Conservation (phyloP, 2,329 filamentous ascomycete species). For the Botrytis hyacinthi region DNA sequence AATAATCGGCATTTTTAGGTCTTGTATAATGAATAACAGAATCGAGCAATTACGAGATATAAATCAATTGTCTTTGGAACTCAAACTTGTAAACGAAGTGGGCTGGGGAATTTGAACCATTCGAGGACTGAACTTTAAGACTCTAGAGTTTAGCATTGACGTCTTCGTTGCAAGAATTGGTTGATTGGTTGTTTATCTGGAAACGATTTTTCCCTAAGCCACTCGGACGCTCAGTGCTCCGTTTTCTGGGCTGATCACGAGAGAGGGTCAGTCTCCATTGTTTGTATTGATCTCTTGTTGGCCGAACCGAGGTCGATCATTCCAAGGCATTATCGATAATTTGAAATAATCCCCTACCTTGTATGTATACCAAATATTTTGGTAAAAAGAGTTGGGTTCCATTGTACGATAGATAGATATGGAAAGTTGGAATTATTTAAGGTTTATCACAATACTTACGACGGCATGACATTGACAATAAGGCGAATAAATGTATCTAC, state of each 20-base stretch:
- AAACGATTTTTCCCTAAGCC: slow-evolving; percentile 15
- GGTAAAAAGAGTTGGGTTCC: background rate
- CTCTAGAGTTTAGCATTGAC: background rate
- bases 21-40: background rate
- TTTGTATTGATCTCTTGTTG: background rate
- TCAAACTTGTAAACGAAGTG: background rate
- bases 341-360: background rate
- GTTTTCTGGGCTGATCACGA: slow-evolving; percentile 20
- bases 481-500: background rate
- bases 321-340: background rate
- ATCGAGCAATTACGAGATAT: slow-evolving; percentile 9
- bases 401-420: background rate
- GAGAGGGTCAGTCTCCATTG: background rate
- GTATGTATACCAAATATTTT: background rate
- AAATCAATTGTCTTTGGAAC: slow-evolving; percentile 15
- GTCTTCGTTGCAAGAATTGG: slow-evolving; percentile 7
- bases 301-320: slow-evolving; percentile 16
- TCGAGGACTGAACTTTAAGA: background rate
- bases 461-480: background rate
- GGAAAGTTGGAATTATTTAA: background rate
- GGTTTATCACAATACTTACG: background rate
- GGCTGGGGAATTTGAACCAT: background rate
- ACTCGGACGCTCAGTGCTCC: slow-evolving; percentile 19
- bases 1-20: slow-evolving; percentile 13
- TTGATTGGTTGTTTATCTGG: slow-evolving; percentile 12